Conservation (phyloP, 2,329 filamentous ascomycete genomes). For the Penicillium fuscoglaucum region DNA sequence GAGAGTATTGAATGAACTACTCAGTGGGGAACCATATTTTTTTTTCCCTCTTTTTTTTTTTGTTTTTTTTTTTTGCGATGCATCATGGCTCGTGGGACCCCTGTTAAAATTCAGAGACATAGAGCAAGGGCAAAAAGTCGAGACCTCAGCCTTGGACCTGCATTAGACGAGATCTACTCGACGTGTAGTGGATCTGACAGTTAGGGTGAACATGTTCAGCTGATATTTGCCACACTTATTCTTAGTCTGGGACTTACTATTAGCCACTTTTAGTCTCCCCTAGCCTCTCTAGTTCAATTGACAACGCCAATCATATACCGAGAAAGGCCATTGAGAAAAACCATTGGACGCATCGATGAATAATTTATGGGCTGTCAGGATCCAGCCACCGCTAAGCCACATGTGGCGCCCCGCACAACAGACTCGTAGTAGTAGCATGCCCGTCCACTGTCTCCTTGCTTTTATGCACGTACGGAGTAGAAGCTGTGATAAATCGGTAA, state of each 20-base stretch:
- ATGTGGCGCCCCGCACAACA: conserved; percentile 19
- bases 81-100: conserved; percentile 11
- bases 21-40: conserved; percentile 1
- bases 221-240: conserved; percentile 12
- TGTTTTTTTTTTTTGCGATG: not conserved
- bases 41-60: not conserved
- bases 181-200: conserved; percentile 10
- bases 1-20: conserved; percentile 8
- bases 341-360: not conserved
- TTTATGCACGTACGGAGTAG: not conserved
- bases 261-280: not conserved
- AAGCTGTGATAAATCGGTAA: conserved; percentile 7
- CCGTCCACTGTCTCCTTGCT: conserved; percentile 2
- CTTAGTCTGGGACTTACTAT: not conserved
- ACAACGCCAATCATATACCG: not conserved
- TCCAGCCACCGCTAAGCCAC: conserved; percentile 26
- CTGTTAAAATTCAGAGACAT: conserved; percentile 5
- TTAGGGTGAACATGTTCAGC: conserved; percentile 10
- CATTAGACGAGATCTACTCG: conserved; percentile 5
- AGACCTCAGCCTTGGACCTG: conserved; percentile 11
- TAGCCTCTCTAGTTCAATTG: not conserved
- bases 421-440: conserved; percentile 2
- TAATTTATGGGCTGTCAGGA: not conserved
- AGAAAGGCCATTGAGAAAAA: too few relatives aligned
- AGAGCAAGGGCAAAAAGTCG: not conserved